A percentile compares a stretch with the other conserved stretches of the same genome.
Evolutionary conservation across 2,329 filamentous ascomycete species (phyloP).

Genomic region (Aspergillus brunneoviolaceus): DNA sequence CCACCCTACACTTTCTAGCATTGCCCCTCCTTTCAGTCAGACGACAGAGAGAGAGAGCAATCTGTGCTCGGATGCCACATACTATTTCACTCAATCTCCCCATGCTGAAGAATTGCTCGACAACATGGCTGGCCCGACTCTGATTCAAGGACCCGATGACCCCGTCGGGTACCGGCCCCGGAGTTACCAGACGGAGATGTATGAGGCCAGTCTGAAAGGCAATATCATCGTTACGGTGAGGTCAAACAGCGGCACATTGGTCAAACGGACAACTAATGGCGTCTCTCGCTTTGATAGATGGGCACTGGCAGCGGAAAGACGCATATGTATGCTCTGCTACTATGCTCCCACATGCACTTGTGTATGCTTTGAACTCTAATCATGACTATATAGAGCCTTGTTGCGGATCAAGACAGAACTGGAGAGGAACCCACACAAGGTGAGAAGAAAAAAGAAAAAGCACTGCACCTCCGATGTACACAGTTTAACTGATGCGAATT

Average conservation of each 20-base stretch:
- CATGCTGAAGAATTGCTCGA: neutral
- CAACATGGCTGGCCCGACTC: constrained; percentile 12
- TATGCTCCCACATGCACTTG: neutral
- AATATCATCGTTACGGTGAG: constrained; percentile 72
- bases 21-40: neutral
- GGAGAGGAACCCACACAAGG: constrained; percentile 56
- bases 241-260: neutral
- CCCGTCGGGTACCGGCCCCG: constrained; percentile 36
- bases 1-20: neutral
- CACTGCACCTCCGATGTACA: neutral
- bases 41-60: neutral
- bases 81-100: neutral
- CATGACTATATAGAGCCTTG: constrained; percentile 54
- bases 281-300: constrained; percentile 55
- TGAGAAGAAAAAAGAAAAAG: constrained; percentile 29
- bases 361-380: constrained; percentile 3
- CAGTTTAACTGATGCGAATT: neutral
- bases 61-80: neutral
- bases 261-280: neutral
- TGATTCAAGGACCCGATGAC: constrained; percentile 5
- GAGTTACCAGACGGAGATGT: constrained; percentile 75
- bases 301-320: constrained; percentile 79
- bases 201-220: constrained; percentile 63
- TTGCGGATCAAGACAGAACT: constrained; percentile 67
- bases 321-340: constrained; percentile 58